phyloP scores from a whole-genome alignment of 371 early-diverging fungal genomes.

The Apophysomyces sp. region DNA sequence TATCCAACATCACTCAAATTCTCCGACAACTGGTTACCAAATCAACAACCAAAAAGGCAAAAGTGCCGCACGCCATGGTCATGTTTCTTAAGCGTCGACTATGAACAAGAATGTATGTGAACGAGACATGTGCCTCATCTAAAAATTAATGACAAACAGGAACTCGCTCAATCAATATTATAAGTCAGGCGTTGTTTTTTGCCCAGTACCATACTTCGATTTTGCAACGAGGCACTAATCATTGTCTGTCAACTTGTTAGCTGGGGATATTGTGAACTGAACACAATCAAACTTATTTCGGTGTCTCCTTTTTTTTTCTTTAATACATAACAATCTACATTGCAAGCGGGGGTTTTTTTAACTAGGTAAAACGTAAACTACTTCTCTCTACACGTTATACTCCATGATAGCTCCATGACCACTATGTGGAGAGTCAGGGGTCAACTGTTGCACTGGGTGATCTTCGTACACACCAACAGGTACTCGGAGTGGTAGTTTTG shows the following conservation, averaged over 20 bases:
- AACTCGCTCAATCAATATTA: too few relatives aligned
- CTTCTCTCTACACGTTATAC: neutral
- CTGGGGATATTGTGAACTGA: too few relatives aligned
- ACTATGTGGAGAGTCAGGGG: neutral
- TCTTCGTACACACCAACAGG: slow-evolving; percentile 3
- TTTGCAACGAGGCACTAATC: too few relatives aligned
- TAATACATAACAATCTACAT: neutral
- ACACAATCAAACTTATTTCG: too few relatives aligned
- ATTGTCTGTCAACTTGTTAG: too few relatives aligned
- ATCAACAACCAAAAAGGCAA: neutral
- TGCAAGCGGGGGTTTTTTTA: neutral
- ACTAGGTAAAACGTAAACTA: neutral
- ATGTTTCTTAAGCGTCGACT: too few relatives aligned
- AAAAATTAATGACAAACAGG: too few relatives aligned
- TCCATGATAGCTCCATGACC: neutral
- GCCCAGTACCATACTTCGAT: too few relatives aligned
- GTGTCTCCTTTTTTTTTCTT: neutral
- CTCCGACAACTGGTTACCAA: neutral
- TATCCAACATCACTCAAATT: neutral
- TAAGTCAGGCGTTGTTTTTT: too few relatives aligned
- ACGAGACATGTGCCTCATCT: too few relatives aligned
- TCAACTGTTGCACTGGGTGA: neutral
- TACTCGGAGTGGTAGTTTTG: slow-evolving; percentile 8
- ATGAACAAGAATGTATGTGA: neutral
- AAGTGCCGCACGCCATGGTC: neutral